Conservation (phyloP, 306 rosid species). For the Urtica urens region DNA sequence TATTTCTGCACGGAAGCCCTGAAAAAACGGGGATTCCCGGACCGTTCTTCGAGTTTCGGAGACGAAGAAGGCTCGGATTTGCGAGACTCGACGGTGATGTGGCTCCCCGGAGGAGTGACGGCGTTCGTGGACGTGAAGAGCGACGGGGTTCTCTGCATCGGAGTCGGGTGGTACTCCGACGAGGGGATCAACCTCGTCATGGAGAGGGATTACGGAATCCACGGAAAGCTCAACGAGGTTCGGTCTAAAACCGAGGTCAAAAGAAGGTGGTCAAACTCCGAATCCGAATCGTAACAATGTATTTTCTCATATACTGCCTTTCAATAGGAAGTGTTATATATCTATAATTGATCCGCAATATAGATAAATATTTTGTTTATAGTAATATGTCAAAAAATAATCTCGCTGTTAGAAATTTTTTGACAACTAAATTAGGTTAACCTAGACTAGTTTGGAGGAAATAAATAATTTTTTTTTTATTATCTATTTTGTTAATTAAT, state of each 20-base stretch:
- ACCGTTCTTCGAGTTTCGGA: slow-evolving; percentile 38
- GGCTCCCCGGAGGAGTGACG: slow-evolving; percentile 91
- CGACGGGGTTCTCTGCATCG: slow-evolving; percentile 81
- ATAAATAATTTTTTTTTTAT: too few species aligned
- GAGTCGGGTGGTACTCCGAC: slow-evolving; percentile 90
- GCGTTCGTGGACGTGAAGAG: slow-evolving; percentile 61
- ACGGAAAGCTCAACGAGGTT: slow-evolving; percentile 82
- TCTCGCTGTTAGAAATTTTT: too few species aligned
- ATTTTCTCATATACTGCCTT: too few species aligned
- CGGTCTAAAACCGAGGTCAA: slow-evolving; percentile 67
- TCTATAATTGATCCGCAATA: too few species aligned
- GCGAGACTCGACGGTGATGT: slow-evolving; percentile 66
- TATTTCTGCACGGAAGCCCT: slow-evolving; percentile 70
- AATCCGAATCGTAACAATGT: too few species aligned
- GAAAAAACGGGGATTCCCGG: slow-evolving; percentile 61
- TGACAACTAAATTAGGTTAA: too few species aligned
- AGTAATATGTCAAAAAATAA: too few species aligned
- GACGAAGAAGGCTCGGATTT: slow-evolving; percentile 74
- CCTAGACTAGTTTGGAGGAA: too few species aligned
- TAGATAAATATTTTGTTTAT: too few species aligned
- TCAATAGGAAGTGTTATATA: too few species aligned
- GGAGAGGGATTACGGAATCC: slow-evolving; percentile 92
- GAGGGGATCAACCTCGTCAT: slow-evolving; percentile 92
- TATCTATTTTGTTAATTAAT: too few species aligned
- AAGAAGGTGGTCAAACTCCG: slow-evolving; percentile 83